A percentile compares a stretch with the other conserved stretches of the same genome.
Evolutionary conservation across 441 rosid genomes (phyloP).

Genomic region (Populus hybrid): DNA sequence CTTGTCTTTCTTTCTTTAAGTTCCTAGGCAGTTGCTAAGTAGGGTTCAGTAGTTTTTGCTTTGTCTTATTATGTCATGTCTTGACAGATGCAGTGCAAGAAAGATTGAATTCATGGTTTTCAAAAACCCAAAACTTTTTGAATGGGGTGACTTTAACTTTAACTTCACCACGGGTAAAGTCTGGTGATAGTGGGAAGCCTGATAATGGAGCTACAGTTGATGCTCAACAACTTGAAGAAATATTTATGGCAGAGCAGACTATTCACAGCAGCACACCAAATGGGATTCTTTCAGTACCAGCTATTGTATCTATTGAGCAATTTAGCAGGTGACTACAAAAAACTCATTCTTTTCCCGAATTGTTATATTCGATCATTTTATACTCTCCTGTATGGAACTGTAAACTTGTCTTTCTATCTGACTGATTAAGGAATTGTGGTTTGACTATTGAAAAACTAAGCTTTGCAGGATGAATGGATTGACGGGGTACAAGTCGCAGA

Average conservation of each 20-base stretch:
- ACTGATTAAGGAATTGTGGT: constrained; percentile 32
- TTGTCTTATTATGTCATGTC: constrained; percentile 12
- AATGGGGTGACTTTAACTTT: constrained; percentile 32
- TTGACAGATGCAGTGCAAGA: constrained; percentile 69
- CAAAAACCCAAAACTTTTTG: constrained; percentile 69
- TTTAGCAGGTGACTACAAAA: constrained; percentile 71
- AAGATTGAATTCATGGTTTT: constrained; percentile 68
- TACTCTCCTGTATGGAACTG: background rate
- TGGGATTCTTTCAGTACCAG: constrained; percentile 71
- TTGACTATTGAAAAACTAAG: constrained; percentile 39
- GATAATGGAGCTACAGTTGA: constrained; percentile 40
- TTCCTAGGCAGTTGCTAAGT: background rate
- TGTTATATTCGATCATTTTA: background rate
- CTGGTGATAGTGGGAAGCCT: constrained; percentile 44
- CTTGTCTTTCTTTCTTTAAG: background rate
- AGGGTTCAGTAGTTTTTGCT: background rate
- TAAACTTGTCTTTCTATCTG: constrained; percentile 5
- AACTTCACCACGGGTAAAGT: constrained; percentile 54
- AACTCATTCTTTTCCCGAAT: background rate
- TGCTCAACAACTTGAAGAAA: constrained; percentile 59
- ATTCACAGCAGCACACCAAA: constrained; percentile 51
- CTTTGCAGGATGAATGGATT: constrained; percentile 93
- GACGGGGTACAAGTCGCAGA: constrained; percentile 81
- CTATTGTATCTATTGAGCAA: constrained; percentile 85
- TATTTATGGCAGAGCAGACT: constrained; percentile 77